phyloP scores from a whole-genome alignment of 169 alveolate genomes.

The Plasmodium reichenowi region DNA sequence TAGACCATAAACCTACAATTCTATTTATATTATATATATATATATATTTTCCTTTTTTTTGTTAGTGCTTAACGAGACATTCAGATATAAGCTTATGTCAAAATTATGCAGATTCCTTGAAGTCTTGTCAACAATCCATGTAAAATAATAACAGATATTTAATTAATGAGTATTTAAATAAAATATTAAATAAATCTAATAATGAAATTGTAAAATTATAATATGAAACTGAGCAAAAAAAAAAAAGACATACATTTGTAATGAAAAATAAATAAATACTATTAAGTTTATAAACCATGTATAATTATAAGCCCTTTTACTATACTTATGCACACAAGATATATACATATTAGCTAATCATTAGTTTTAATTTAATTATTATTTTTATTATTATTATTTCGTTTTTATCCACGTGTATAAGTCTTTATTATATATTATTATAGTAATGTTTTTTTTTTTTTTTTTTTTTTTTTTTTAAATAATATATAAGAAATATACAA shows the following conservation, averaged over 20 bases:
- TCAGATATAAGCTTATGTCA: slow-evolving; percentile 73
- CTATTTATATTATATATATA: neutral
- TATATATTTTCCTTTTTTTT: neutral
- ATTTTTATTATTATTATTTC: too few relatives aligned
- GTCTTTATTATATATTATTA: too few relatives aligned
- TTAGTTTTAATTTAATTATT: too few relatives aligned
- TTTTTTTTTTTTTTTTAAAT: too few relatives aligned
- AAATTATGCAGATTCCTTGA: slow-evolving; percentile 73
- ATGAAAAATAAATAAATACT: neutral
- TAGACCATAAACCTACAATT: neutral
- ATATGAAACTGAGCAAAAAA: neutral
- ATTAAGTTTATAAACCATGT: too few relatives aligned
- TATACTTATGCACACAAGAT: too few relatives aligned
- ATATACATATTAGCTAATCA: too few relatives aligned
- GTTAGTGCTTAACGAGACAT: slow-evolving; percentile 69
- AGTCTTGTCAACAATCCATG: slow-evolving; percentile 75
- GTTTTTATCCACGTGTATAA: too few relatives aligned
- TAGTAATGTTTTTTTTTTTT: too few relatives aligned
- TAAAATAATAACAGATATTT: neutral
- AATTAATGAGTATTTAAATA: neutral
- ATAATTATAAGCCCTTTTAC: too few relatives aligned
- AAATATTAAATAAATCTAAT: neutral
- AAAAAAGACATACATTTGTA: neutral
- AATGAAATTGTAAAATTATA: neutral
- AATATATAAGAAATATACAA: too few relatives aligned